phyloP scores from a whole-genome alignment of 2,329 filamentous ascomycete genomes.

The Endocalyx cinctus region DNA sequence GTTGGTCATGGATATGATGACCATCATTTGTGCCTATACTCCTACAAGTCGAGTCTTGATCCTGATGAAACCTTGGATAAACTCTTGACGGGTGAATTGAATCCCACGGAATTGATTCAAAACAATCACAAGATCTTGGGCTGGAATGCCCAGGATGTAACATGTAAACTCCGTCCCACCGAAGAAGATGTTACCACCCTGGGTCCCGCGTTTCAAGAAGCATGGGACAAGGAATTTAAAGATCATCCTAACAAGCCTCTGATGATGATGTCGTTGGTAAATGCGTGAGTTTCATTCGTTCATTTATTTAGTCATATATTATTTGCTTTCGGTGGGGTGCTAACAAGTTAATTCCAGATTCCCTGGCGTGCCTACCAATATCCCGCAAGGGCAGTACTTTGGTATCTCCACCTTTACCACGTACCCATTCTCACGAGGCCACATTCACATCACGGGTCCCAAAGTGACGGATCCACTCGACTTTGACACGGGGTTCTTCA shows the following conservation, averaged over 20 bases:
- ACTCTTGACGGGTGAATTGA: constrained; percentile 4
- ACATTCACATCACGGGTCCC: constrained; percentile 51
- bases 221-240: constrained; percentile 18
- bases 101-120: constrained; percentile 10
- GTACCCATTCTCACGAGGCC: constrained; percentile 58
- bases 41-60: constrained; percentile 31
- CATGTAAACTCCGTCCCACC: constrained; percentile 17
- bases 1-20: constrained; percentile 46
- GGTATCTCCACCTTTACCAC: constrained; percentile 48
- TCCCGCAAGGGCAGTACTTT: constrained; percentile 44
- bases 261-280: constrained; percentile 22
- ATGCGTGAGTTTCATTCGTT: constrained; percentile 26
- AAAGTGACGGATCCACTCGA: constrained; percentile 4
- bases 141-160: constrained; percentile 18
- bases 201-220: constrained; percentile 17
- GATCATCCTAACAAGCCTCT: constrained; percentile 15
- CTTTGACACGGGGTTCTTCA: constrained; percentile 4
- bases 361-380: constrained; percentile 35
- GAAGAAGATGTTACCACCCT: constrained; percentile 15
- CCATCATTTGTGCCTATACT: constrained; percentile 43
- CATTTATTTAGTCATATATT: too few relatives aligned
- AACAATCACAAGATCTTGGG: constrained; percentile 13
- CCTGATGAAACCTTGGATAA: constrained; percentile 15
- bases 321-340: not conserved
- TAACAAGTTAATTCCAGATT: too few relatives aligned